Percentiles rank a stretch among this genome's conserved stretches.
Evolutionary conservation across 2,329 filamentous ascomycete species (phyloP).

Genomic region (Elsinoe australis): DNA sequence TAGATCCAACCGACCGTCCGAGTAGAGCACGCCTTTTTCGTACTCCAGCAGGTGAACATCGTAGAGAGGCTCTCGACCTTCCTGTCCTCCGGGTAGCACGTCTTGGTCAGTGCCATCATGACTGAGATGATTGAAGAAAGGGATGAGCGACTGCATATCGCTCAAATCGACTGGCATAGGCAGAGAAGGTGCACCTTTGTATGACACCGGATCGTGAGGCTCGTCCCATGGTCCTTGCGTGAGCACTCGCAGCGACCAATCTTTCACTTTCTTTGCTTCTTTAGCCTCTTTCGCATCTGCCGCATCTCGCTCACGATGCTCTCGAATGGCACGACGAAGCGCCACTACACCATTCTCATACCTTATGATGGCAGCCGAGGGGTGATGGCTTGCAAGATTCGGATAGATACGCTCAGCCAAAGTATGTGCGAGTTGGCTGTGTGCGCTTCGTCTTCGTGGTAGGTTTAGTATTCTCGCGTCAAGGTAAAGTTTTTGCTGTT

Average conservation of each 20-base stretch:
- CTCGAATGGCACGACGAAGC: slow-evolving; percentile 22
- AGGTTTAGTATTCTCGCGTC: background rate
- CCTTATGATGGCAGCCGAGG: slow-evolving; percentile 22
- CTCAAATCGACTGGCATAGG: slow-evolving; percentile 35
- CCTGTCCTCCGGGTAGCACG: slow-evolving; percentile 21
- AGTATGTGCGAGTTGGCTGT: background rate
- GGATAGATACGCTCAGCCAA: background rate
- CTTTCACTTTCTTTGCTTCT: slow-evolving; percentile 22
- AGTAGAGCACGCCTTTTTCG: slow-evolving; percentile 40
- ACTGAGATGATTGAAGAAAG: slow-evolving; percentile 33
- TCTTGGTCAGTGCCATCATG: slow-evolving; percentile 22
- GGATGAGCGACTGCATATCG: slow-evolving; percentile 28
- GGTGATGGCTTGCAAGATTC: background rate
- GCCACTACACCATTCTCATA: slow-evolving; percentile 29
- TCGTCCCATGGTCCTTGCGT: slow-evolving; percentile 33
- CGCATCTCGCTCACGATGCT: slow-evolving; percentile 24
- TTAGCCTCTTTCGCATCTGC: slow-evolving; percentile 22
- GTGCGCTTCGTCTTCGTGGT: background rate
- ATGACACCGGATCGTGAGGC: slow-evolving; percentile 26
- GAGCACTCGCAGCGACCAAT: slow-evolving; percentile 27
- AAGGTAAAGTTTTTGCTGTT: background rate
- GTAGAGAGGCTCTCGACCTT: slow-evolving; percentile 31
- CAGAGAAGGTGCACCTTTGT: slow-evolving; percentile 28
- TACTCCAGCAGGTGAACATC: slow-evolving; percentile 32
- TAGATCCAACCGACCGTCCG: slow-evolving; percentile 48